A percentile compares a stretch with the other conserved stretches of the same genome.
Evolutionary conservation across 192 early-diverging fungal genomes (phyloP).

Genomic region (Backusella westeae): DNA sequence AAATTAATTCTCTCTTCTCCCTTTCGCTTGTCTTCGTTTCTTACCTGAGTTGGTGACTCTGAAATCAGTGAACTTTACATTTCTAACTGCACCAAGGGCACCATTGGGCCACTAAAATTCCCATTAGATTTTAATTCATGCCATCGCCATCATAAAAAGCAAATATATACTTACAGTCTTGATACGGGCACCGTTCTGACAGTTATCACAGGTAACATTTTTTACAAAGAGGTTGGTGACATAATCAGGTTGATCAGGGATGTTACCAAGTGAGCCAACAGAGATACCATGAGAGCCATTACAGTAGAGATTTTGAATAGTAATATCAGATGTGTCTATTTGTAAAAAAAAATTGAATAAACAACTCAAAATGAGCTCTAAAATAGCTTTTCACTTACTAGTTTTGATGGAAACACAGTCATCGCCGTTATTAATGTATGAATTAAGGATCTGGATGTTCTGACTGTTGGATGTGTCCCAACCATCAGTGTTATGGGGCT

Average conservation of each 20-base stretch:
- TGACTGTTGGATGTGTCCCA: background rate
- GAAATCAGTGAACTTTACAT: slow-evolving; percentile 3
- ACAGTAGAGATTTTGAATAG: background rate
- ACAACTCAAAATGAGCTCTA: background rate
- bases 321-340: background rate
- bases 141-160: background rate
- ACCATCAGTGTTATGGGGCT: background rate
- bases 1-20: background rate
- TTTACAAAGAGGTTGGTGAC: background rate
- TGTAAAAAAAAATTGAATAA: background rate
- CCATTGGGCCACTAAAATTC: background rate
- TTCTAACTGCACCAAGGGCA: background rate
- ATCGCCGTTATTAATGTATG: slow-evolving; percentile 1
- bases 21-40: no score
- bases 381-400: background rate
- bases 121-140: background rate
- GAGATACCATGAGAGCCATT: background rate
- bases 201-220: background rate
- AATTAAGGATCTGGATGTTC: background rate
- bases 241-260: background rate
- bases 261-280: slow-evolving; percentile 2
- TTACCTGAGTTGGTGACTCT: background rate
- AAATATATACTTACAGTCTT: background rate
- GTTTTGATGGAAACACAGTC: background rate
- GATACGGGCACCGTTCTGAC: slow-evolving; percentile 8